Evolutionary conservation across 257 asterid genomes (phyloP), one percentile per base, ranked within the genome.

Genomic region (Solanum rostratum): DNA sequence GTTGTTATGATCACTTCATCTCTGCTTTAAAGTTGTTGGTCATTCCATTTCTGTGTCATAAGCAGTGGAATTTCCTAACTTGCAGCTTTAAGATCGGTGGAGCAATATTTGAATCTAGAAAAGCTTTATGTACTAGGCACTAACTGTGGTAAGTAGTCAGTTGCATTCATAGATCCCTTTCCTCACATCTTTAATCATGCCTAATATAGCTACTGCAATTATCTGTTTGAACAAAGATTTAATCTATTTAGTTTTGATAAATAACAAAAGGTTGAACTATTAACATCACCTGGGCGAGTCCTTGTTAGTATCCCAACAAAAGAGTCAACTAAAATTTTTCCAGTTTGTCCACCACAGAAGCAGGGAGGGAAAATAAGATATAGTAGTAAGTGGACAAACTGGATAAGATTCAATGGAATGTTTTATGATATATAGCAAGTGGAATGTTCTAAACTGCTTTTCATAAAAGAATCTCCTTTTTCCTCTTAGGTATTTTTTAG

Each of bases 21-120:
- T 50, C 81, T 62, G 84, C 71, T 85, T 74, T 20, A 4, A 30
- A 37, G 15, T 86, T 70, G 87, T 82, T 85, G 82, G 70, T 84
- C 78, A 81, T 93, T 94, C 92, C 91, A 82, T 86, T 79, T 85
- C 86, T 87, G 45, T 83, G 89, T 85, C 84, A 76, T 91, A 91
- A 93, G 93, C 95, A 88, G 97, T 86, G 80, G 89, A 86, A 91
- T 92, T 91, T 94, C 87, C 91, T 91, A 81, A 92, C 91, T 94
- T 95, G 98, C 98, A 96, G 99, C 98, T 6, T 86, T 95, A 87
- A 93, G 98, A 93, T 93, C 97, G 74, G 93, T 96, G 86, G 98
- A 96, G 91, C 93, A 92, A 49, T 90, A 96, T 88, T 90, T 96
- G 92, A 93, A 95, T 89, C 88, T 96, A 97, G 99, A 96, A 81